phyloP scores from a whole-genome alignment of 768 basidiomycete species.

The Tricholoma sp. region DNA sequence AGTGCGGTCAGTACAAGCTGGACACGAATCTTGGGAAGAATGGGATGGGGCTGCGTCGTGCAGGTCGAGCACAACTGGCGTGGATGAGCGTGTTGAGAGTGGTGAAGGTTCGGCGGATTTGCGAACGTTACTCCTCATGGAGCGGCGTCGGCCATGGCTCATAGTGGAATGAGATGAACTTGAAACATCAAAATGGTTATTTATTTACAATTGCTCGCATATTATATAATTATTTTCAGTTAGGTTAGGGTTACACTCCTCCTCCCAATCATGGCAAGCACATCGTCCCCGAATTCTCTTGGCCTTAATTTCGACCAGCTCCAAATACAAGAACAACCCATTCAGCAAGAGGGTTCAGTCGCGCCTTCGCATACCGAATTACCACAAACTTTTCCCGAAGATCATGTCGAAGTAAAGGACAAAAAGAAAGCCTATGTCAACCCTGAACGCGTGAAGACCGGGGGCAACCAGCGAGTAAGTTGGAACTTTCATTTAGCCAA shows the following conservation, averaged over 20 bases:
- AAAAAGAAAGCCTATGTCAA: constrained; percentile 77
- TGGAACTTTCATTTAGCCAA: not conserved
- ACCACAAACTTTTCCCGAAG: constrained; percentile 12
- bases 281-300: constrained; percentile 53
- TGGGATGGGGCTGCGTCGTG: constrained; percentile 14
- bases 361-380: not conserved
- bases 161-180: constrained; percentile 18
- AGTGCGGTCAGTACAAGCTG: constrained; percentile 42
- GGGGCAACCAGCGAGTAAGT: constrained; percentile 65
- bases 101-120: constrained; percentile 31
- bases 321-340: constrained; percentile 26
- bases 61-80: constrained; percentile 26
- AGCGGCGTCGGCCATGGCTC: constrained; percentile 42
- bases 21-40: constrained; percentile 35
- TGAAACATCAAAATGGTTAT: not conserved
- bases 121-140: constrained; percentile 30
- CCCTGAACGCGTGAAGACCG: constrained; percentile 79
- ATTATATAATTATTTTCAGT: too few relatives aligned
- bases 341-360: constrained; percentile 11
- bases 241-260: too few relatives aligned
- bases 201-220: too few relatives aligned
- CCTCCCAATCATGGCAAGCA: constrained; percentile 29
- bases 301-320: constrained; percentile 63
- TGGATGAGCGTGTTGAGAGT: constrained; percentile 21
- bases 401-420: constrained; percentile 28